These are phyloP conservation scores for Fraxinus americana DNA, from an alignment of 257 asterid species.

Conservation along the genomic window DNA sequence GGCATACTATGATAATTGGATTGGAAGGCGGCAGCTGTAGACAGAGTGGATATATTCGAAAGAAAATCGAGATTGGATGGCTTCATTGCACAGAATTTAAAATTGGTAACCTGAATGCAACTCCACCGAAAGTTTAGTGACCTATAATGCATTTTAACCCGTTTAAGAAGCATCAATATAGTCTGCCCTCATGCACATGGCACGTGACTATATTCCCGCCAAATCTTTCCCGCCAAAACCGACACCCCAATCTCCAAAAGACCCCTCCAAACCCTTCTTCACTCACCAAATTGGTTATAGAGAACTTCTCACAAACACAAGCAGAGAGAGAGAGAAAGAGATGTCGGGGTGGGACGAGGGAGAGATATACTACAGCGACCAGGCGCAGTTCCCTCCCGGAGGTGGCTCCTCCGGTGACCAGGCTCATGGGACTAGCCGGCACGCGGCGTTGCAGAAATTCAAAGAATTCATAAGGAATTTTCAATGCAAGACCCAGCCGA, in stretches of 20 bases:
- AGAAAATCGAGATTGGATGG: background rate
- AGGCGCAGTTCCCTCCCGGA: slow-evolving; percentile 84
- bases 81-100: background rate
- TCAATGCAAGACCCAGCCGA: slow-evolving; percentile 76
- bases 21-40: background rate
- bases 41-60: background rate
- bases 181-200: slow-evolving; percentile 12
- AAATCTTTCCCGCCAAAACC: slow-evolving; percentile 66
- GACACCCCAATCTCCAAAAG: background rate
- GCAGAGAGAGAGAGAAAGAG: slow-evolving; percentile 19
- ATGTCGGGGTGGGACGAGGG: slow-evolving; percentile 99
- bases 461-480: slow-evolving; percentile 89
- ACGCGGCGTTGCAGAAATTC: slow-evolving; percentile 74
- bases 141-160: background rate
- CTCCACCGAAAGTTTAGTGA: background rate
- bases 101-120: background rate
- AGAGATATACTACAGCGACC: slow-evolving; percentile 84
- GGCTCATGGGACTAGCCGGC: slow-evolving; percentile 60
- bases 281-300: slow-evolving; percentile 3
- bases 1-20: background rate
- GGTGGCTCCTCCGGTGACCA: slow-evolving; percentile 52
- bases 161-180: too few species aligned
- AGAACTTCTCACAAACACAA: slow-evolving; percentile 1
- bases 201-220: slow-evolving; percentile 66
- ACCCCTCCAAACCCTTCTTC: slow-evolving; percentile 12